Evolutionary conservation across 2,329 filamentous ascomycete species (phyloP).

Genomic region (Diaporthe ampelina): DNA sequence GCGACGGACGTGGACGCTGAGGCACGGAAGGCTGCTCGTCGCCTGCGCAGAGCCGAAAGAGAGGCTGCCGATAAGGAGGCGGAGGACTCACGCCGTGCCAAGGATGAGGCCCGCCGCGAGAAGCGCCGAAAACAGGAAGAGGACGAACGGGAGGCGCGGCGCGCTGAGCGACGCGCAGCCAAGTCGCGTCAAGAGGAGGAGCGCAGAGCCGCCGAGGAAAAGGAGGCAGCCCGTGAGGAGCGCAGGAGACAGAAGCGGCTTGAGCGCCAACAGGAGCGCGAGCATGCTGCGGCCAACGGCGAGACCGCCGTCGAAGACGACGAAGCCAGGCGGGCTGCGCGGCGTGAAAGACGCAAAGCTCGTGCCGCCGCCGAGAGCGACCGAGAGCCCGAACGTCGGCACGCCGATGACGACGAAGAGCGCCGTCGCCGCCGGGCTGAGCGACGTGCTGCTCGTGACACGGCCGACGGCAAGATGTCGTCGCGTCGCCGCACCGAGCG

Average conservation of each 20-base stretch:
- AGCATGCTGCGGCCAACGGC: constrained; percentile 61
- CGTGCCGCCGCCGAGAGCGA: constrained; percentile 50
- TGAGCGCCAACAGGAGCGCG: constrained; percentile 59
- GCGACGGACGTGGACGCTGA: constrained; percentile 71
- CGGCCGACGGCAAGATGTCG: constrained; percentile 55
- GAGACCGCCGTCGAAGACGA: constrained; percentile 49
- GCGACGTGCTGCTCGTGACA: constrained; percentile 58
- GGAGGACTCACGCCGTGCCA: constrained; percentile 69
- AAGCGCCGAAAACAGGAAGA: constrained; percentile 69
- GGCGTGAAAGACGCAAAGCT: constrained; percentile 63
- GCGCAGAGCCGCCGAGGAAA: constrained; percentile 63
- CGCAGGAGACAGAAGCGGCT: constrained; percentile 53
- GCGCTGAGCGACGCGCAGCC: constrained; percentile 66
- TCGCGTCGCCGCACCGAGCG: constrained; percentile 59
- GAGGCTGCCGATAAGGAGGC: constrained; percentile 58
- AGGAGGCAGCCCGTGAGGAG: constrained; percentile 48
- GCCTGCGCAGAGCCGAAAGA: constrained; percentile 67
- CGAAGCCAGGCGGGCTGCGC: constrained; percentile 52
- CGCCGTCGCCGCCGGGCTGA: constrained; percentile 68
- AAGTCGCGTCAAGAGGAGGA: constrained; percentile 65
- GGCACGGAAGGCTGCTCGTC: constrained; percentile 73
- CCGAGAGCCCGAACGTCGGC: constrained; percentile 49
- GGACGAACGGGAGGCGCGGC: constrained; percentile 72
- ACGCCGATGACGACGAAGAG: constrained; percentile 62
- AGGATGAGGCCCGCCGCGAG: constrained; percentile 70